Evolutionary conservation across 768 basidiomycete species (phyloP).

Genomic region (Russula sp.): DNA sequence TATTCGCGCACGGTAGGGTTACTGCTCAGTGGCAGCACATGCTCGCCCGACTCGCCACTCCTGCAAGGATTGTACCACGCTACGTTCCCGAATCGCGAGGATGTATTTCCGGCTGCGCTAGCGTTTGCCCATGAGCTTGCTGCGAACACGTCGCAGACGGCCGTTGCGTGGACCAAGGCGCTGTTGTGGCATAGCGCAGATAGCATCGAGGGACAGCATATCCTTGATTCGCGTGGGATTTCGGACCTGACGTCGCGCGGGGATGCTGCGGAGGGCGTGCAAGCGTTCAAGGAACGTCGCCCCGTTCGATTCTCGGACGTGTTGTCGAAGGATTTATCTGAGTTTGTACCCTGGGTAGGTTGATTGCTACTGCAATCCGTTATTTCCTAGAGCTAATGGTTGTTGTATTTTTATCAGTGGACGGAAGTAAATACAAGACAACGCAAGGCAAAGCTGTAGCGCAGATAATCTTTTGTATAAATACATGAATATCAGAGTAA

Average conservation of each 20-base stretch:
- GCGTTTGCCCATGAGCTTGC: conserved; percentile 53
- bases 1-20: conserved; percentile 49
- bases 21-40: conserved; percentile 48
- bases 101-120: conserved; percentile 52
- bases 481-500: neutral
- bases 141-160: conserved; percentile 49
- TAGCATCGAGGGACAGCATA: conserved; percentile 52
- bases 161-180: conserved; percentile 51
- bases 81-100: conserved; percentile 48
- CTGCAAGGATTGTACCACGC: conserved; percentile 47
- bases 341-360: conserved; percentile 55
- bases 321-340: conserved; percentile 41
- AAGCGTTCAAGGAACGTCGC: conserved; percentile 50
- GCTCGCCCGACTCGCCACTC: conserved; percentile 45
- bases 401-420: conserved; percentile 38
- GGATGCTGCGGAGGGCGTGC: conserved; percentile 49
- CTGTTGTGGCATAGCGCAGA: conserved; percentile 51
- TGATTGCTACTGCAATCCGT: neutral
- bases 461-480: neutral
- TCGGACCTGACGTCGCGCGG: conserved; percentile 39
- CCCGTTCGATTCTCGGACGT: conserved; percentile 46
- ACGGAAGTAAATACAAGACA: conserved; percentile 22
- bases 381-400: neutral
- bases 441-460: conserved; percentile 20
- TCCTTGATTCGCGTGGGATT: conserved; percentile 51